Base-by-base conservation (phyloP, 208 protist species). In the Paratrypanosoma confusum region DNA sequence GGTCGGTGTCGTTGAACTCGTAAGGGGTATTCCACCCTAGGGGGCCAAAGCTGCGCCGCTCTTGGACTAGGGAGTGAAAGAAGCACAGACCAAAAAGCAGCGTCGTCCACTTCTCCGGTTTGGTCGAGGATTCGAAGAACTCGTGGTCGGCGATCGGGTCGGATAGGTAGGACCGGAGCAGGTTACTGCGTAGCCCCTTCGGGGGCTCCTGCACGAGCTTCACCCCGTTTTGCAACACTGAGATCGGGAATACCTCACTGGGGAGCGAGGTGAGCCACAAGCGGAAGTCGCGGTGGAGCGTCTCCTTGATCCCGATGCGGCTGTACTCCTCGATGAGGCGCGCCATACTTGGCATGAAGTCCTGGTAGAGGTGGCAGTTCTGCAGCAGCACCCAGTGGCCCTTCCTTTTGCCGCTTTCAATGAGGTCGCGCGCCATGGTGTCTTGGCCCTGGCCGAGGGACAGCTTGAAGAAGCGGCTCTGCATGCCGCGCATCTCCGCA, bases 161-260 rank as follows among this genome's bases (percentile, higher is more conserved):
- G 39, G 84, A 76, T 13, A 95, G 57, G 60, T 93, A 98, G 6
- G 95, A 96, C 45, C 94, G 75, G 35, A 96, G 42, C 11, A 99
- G 66, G 63, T 99, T 99, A 41, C 75, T 84, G 57, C 93, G 87
- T n/a, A 99, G 69, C 0, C 95, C 95, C 56, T 91, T 95, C 17
- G 97, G 97, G 14, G 97, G 96, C 77, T 99, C 96, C 61, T 97
- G 95, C 32, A 98, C 97, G 46, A 99, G 77, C 73, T 99, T 99
- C 31, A 98, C 84, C 28, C 93, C 90, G 64, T 97, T 96, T 68
- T 98, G 96, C 39, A 99, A 65, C 46, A 99, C 96, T 17, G 87
- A 71, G 43, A 98, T 94, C 13, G 97, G 97, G 79, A 99, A 99
- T 5, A 71, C 72, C n/a, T 88, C 68, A 33, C 88, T 92, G 5